Evolutionary conservation across 306 rosid species (phyloP), one percentile per base, ranked within the genome.

Genomic region (Lagenaria siceraria): DNA sequence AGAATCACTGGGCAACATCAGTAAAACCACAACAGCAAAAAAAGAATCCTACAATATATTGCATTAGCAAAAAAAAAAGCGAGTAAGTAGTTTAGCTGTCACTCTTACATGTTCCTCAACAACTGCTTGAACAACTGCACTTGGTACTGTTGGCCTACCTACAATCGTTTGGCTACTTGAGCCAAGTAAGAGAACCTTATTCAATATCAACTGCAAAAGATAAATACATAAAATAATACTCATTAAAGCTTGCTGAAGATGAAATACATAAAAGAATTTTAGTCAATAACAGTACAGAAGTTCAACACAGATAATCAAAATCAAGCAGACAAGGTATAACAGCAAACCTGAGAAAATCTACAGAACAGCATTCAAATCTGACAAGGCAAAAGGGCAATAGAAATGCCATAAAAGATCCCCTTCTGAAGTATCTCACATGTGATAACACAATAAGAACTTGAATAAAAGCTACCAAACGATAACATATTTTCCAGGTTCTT

Each of bases 91-190:
- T 31, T 18, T 36, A 11, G 63, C 29, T 36, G 64, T 48, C 79
- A 72, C 78, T 84, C 97, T 89, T 85, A 95, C 97, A 78, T 95
- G 98, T 87, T 92, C 98, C 87, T 92, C 98, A 78, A 95, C 93
- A 76, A 92, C 88, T 35, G 97, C 98, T 82, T 88, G 97, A 82
- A 90, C 96, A 74, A 86, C 83, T 68, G 88, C 98, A 82, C 84
- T 90, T n/a, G 91, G 90, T 74, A 90, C 80, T 27, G 83, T 82
- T 79, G 97, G 97, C 87, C 99, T 88, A 52, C 97, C 96, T n/a
- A 92, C 69, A 75, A 95, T 83, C 76, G 98, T 95, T 84, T 92
- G 93, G 81, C 82, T 84, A 74, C 87, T 76, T 24, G 99, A 87
- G 64, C 98, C 99, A 64, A 95, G 79, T 87, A 95, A 78, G 72